A percentile compares a stretch with the other conserved stretches of the same genome.
phyloP scores from a whole-genome alignment of 371 early-diverging fungal genomes.

The Mortierella sp. region DNA sequence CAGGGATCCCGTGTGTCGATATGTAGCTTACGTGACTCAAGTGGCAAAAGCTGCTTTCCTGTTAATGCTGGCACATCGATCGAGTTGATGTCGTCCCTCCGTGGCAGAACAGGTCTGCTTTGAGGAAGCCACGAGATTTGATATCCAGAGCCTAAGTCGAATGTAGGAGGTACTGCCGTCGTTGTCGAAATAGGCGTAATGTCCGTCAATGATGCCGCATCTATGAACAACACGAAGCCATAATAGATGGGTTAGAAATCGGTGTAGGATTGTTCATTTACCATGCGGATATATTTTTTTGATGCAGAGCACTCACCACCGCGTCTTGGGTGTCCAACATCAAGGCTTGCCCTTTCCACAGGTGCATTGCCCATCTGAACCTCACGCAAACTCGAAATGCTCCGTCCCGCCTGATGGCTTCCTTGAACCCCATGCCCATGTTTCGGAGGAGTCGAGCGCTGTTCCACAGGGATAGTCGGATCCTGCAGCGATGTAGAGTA shows the following conservation, averaged over 20 bases:
- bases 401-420: conserved; percentile 34
- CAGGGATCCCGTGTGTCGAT: conserved; percentile 28
- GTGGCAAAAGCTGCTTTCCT: conserved; percentile 34
- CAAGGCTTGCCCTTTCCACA: conserved; percentile 31
- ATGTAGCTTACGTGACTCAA: conserved; percentile 22
- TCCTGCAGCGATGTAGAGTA: not conserved
- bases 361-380: conserved; percentile 11
- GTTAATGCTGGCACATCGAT: conserved; percentile 50
- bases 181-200: conserved; percentile 4
- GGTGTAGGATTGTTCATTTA: too few relatives aligned
- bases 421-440: conserved; percentile 18
- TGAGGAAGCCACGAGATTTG: conserved; percentile 55
- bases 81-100: conserved; percentile 45
- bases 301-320: conserved; percentile 14
- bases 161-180: conserved; percentile 8
- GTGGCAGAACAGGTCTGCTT: conserved; percentile 44
- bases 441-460: not conserved
- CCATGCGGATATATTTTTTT: not conserved
- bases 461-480: not conserved
- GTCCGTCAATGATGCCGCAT: conserved; percentile 6
- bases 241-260: not conserved
- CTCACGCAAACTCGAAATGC: conserved; percentile 50
- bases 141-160: conserved; percentile 43
- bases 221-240: not conserved
- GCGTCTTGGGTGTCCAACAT: conserved; percentile 16